Evolutionary conservation across 371 early-diverging fungal species (phyloP).

Genomic region (Choanephora cucurbitarum): DNA sequence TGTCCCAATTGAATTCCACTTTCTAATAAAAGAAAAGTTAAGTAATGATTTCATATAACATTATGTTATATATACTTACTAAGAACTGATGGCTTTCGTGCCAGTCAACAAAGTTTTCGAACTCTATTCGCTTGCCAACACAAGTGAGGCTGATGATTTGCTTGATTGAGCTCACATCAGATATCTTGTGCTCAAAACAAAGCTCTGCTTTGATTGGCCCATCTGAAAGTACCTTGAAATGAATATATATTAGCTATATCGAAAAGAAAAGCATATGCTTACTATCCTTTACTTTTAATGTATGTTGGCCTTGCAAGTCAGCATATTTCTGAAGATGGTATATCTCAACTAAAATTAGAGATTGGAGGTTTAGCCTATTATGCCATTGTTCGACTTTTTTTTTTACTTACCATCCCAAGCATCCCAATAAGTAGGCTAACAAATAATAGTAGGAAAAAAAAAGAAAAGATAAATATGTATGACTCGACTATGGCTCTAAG

Average conservation of each 20-base stretch:
- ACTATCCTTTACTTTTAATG: slow-evolving; percentile 20
- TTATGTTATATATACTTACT: slow-evolving; percentile 29
- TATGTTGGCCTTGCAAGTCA: slow-evolving; percentile 31
- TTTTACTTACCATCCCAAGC: slow-evolving; percentile 59
- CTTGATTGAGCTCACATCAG: slow-evolving; percentile 62
- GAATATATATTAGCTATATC: no score
- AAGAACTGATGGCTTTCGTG: slow-evolving; percentile 87
- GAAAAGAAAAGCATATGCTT: no score
- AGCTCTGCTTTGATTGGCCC: slow-evolving; percentile 62
- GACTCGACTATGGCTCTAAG: no score
- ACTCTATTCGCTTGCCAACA: slow-evolving; percentile 74
- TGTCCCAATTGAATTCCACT: slow-evolving; percentile 90
- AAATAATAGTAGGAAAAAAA: not conserved
- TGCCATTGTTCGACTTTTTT: not conserved
- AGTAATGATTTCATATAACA: not conserved
- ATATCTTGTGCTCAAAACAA: slow-evolving; percentile 61
- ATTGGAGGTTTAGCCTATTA: not conserved
- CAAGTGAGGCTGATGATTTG: slow-evolving; percentile 77
- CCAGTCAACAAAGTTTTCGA: slow-evolving; percentile 88
- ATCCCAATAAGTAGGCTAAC: slow-evolving; percentile 79
- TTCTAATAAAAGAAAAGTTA: slow-evolving; percentile 52
- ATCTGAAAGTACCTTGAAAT: slow-evolving; percentile 31
- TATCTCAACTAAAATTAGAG: slow-evolving; percentile 37
- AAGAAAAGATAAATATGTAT: no score
- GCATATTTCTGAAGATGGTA: slow-evolving; percentile 49